Conservation (phyloP, 164 flowering plant genomes). For the Nymphaea thermarum region DNA sequence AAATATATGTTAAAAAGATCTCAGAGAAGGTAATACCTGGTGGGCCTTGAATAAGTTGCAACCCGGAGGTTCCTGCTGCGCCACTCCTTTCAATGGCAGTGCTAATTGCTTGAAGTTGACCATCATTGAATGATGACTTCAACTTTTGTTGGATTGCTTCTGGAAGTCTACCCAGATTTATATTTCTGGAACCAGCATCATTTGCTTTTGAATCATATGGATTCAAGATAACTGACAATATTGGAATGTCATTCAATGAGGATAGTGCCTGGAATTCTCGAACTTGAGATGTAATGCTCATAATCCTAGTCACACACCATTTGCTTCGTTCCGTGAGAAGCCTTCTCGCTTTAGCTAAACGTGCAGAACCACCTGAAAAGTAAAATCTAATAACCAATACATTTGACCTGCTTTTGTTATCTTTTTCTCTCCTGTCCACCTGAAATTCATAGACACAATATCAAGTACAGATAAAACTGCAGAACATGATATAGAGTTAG, state of each 20-base stretch:
- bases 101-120: constrained; percentile 80
- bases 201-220: constrained; percentile 26
- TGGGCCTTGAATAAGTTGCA: constrained; percentile 96
- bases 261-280: constrained; percentile 96
- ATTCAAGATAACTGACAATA: constrained; percentile 57
- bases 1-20: not conserved
- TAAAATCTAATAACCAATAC: constrained; percentile 52
- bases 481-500: not conserved
- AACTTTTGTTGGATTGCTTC: constrained; percentile 44
- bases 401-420: constrained; percentile 44
- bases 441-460: constrained; percentile 13
- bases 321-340: constrained; percentile 72
- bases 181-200: constrained; percentile 14
- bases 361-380: constrained; percentile 52
- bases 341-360: constrained; percentile 60
- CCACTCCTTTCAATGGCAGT: constrained; percentile 35
- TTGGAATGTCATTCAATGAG: constrained; percentile 61
- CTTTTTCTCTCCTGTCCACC: constrained; percentile 91
- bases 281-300: constrained; percentile 86
- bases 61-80: constrained; percentile 29
- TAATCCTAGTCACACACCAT: constrained; percentile 68
- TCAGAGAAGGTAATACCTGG: constrained; percentile 46
- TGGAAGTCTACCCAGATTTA: constrained; percentile 36
- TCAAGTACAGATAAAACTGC: not conserved
- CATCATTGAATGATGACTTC: constrained; percentile 59